Percentiles rank a stretch among this genome's conserved stretches.
Conservation (phyloP, 305 asterid species). For the Ilex paraguariensis region DNA sequence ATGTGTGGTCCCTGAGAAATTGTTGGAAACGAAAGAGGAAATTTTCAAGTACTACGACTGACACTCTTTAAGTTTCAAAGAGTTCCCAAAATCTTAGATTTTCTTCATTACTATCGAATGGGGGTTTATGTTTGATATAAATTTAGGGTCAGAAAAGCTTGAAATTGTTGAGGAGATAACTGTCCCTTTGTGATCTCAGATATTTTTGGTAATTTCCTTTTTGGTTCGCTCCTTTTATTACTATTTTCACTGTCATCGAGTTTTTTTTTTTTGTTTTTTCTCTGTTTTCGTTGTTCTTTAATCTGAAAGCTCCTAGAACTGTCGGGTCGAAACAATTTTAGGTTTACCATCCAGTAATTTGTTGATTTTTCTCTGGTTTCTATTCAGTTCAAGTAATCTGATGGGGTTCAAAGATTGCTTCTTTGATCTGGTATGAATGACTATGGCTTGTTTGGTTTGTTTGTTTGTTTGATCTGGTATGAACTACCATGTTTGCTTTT, state of each 20-base stretch:
- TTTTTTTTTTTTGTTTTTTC: no score
- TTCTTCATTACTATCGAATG: slow-evolving; percentile 6
- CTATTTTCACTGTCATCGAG: neutral
- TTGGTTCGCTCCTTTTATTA: slow-evolving; percentile 5
- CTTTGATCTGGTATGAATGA: slow-evolving; percentile 17
- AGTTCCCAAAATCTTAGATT: slow-evolving; percentile 4
- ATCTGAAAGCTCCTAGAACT: neutral
- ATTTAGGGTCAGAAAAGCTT: no score
- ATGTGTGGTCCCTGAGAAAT: slow-evolving; percentile 11
- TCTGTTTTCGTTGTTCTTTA: neutral
- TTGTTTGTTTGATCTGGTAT: neutral
- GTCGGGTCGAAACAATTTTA: slow-evolving; percentile 4
- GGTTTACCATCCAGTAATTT: neutral
- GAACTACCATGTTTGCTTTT: no score
- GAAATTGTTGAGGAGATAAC: slow-evolving; percentile 10
- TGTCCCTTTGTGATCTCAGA: slow-evolving; percentile 1
- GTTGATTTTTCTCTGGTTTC: slow-evolving; percentile 4
- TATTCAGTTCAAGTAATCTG: slow-evolving; percentile 3
- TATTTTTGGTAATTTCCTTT: slow-evolving; percentile 19
- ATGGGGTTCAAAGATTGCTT: slow-evolving; percentile 16
- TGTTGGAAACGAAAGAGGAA: slow-evolving; percentile 1
- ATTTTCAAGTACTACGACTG: slow-evolving; percentile 4
- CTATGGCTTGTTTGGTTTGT: neutral
- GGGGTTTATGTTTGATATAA: slow-evolving; percentile 1
- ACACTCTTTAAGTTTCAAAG: neutral